Evolutionary conservation across 805 yeast genomes (phyloP).

Genomic region (Myxozyma monticola): DNA sequence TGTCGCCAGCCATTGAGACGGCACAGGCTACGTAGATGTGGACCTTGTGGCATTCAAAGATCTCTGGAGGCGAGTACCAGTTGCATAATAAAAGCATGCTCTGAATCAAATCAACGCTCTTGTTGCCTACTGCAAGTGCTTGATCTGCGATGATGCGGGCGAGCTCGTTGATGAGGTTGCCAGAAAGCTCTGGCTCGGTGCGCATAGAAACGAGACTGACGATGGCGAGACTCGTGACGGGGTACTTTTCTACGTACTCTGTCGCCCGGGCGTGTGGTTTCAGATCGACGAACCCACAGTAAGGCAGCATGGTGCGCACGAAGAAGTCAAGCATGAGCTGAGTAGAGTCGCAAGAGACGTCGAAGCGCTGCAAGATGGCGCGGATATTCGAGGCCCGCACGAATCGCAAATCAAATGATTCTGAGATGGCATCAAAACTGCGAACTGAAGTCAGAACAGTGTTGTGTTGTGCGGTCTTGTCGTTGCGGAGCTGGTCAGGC

Average conservation of each 20-base stretch:
- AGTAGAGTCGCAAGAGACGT: too few species aligned
- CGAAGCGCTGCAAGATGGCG: too few species aligned
- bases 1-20: constrained; percentile 67
- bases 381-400: too few species aligned
- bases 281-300: constrained; percentile 37
- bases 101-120: constrained; percentile 66
- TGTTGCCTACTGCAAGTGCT: constrained; percentile 66
- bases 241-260: not conserved
- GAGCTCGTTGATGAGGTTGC: constrained; percentile 52
- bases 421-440: too few species aligned
- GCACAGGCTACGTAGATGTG: constrained; percentile 68
- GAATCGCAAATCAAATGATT: too few species aligned
- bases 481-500: too few species aligned
- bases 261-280: not conserved
- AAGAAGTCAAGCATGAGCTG: not conserved
- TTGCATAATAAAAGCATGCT: constrained; percentile 59
- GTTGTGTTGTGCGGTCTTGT: too few species aligned
- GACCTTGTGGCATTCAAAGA: constrained; percentile 74
- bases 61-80: constrained; percentile 85
- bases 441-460: too few species aligned
- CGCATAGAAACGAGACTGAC: not conserved
- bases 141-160: constrained; percentile 55
- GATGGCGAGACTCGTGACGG: not conserved
- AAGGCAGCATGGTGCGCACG: constrained; percentile 42
- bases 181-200: not conserved